Evolutionary conservation across 768 basidiomycete genomes (phyloP), one percentile per base, ranked within the genome.

Genomic region (Auricularia cornea): DNA sequence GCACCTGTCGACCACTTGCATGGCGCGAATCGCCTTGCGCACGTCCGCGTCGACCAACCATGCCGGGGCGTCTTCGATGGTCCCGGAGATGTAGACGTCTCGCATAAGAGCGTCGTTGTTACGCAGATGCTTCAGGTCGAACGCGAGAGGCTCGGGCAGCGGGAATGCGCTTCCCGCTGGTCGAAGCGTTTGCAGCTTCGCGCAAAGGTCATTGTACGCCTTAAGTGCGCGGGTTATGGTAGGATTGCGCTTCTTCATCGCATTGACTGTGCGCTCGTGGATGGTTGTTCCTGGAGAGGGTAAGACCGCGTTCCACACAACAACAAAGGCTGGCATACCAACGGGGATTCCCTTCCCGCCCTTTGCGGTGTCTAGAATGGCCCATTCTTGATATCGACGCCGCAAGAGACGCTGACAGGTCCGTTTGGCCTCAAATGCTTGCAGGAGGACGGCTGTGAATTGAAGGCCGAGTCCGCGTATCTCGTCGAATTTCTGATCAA

Each of bases 401-500:
- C 77, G 69, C 1, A 72, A 74, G 12, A 68, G 65, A 60, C 74
- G 74, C 6, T 72, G 63, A 4, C 79, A 75, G 60, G 74, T 76
- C 20, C 77, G 75, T 62, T 79, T 80, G 31, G 78, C 67, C 62
- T 79, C 75, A 0, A 70, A 68, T 3, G 73, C 75, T 60, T 77
- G 67, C 1, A 79, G 61, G 0, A 80, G 72, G 0, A 66, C 70
- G 2, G 63, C 63, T 2, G 77, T 68, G 62, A 76, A 77, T 4
- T 73, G 68, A 3, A 73, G 60, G 16, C 70, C 64, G 4, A 77
- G 40, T 4, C 68, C 68, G n/a, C 65, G 30, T 3, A 81, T 74
- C 29, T 75, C 75, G 0, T 75, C 77, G 38, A 74, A 77, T 10
- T 41, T 28, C 3, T 72, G 65, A 2, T 68, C 68, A 8, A 79